These are phyloP conservation scores for Chrysopogon serrulatus DNA, from an alignment of 176 grass and related monocot genomes.

Conservation along the genomic window DNA sequence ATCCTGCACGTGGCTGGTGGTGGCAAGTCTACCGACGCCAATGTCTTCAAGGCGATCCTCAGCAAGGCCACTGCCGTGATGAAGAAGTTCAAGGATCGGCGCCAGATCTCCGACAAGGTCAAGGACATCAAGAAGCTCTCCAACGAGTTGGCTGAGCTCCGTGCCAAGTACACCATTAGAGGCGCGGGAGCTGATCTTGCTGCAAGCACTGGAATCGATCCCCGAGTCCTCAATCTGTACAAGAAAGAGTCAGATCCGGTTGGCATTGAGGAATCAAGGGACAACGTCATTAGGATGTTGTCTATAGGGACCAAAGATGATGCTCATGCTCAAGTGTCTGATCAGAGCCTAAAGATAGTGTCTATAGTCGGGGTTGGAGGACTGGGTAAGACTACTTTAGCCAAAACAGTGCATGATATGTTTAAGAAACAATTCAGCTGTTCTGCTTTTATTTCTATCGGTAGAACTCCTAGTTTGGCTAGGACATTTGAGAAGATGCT, in stretches of 20 bases:
- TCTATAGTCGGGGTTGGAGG: background rate
- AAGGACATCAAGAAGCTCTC: background rate
- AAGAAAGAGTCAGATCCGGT: background rate
- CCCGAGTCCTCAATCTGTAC: background rate
- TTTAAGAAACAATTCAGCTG: background rate
- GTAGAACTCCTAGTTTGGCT: background rate
- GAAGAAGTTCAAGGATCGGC: background rate
- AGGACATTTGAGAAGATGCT: background rate
- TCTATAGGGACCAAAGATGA: background rate
- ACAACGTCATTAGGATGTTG: background rate
- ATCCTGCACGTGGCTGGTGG: background rate
- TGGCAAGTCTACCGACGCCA: background rate
- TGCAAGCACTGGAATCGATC: background rate
- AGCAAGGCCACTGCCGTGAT: background rate
- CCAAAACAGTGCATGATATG: background rate
- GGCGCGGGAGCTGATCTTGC: background rate
- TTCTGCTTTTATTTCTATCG: background rate
- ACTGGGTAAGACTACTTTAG: background rate
- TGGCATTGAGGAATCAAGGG: background rate
- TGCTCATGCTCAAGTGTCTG: background rate
- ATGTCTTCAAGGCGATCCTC: background rate
- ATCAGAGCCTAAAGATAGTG: background rate
- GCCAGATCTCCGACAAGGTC: background rate
- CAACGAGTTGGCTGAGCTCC: background rate
- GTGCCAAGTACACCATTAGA: background rate